phyloP scores from a whole-genome alignment of 768 basidiomycete species.

The Suillus ampliporus region DNA sequence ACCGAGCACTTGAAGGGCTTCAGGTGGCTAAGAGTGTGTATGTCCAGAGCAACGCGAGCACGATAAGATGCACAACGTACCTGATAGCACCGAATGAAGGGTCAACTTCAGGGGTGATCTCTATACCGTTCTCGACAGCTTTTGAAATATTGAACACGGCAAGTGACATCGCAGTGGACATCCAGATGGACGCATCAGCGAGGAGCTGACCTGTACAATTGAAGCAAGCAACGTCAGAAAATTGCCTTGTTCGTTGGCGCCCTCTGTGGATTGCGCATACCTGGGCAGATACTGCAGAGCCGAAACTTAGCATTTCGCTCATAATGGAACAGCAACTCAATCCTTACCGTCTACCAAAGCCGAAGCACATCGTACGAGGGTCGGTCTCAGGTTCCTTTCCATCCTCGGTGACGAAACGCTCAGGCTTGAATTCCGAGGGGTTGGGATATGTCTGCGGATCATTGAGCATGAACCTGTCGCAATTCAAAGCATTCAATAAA shows the following conservation, averaged over 20 bases:
- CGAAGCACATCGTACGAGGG: conserved; percentile 25
- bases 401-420: conserved; percentile 32
- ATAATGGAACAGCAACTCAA: background rate
- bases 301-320: background rate
- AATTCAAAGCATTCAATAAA: background rate
- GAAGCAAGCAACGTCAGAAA: background rate
- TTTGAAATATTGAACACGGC: conserved; percentile 51
- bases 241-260: background rate
- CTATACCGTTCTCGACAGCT: conserved; percentile 44
- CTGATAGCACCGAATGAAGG: conserved; percentile 48
- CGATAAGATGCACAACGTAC: conserved; percentile 33
- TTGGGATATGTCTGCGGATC: conserved; percentile 47
- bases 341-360: conserved; percentile 36
- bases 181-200: conserved; percentile 35
- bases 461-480: conserved; percentile 55
- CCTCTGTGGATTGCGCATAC: conserved; percentile 4
- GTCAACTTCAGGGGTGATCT: conserved; percentile 51
- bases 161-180: conserved; percentile 42
- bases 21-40: conserved; percentile 50
- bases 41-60: conserved; percentile 2
- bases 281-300: conserved; percentile 23
- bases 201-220: conserved; percentile 32
- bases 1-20: conserved; percentile 67
- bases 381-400: conserved; percentile 25
- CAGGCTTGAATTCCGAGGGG: conserved; percentile 39